Evolutionary conservation across 371 early-diverging fungal species (phyloP).

Genomic region (Rhizopus arrhizus): DNA sequence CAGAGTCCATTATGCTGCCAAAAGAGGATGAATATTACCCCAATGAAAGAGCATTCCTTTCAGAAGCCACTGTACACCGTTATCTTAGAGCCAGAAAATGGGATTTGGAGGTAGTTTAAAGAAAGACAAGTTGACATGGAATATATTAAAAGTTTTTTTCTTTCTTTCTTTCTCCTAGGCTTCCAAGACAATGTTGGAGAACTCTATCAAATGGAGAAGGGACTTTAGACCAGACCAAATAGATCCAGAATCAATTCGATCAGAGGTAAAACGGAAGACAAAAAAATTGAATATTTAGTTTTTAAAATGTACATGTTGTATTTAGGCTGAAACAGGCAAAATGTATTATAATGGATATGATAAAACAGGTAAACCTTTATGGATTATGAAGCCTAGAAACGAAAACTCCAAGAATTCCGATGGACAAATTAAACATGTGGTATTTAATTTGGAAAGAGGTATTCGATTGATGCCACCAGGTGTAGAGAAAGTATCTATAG

Average conservation of each 20-base stretch:
- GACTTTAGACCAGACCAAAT: conserved; percentile 70
- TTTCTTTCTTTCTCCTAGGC: conserved; percentile 24
- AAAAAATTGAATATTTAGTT: background rate
- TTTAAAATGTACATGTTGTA: background rate
- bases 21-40: conserved; percentile 45
- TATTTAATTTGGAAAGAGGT: conserved; percentile 74
- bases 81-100: conserved; percentile 77
- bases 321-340: conserved; percentile 72
- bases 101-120: conserved; percentile 43
- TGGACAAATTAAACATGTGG: conserved; percentile 68
- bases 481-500: conserved; percentile 63
- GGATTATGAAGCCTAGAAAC: conserved; percentile 65
- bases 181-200: conserved; percentile 61
- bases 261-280: conserved; percentile 16
- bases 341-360: conserved; percentile 73
- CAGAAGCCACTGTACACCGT: conserved; percentile 58
- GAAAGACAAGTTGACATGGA: background rate
- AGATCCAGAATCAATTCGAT: conserved; percentile 60
- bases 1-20: conserved; percentile 45
- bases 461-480: conserved; percentile 70
- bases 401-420: conserved; percentile 78
- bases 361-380: conserved; percentile 56
- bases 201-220: conserved; percentile 74
- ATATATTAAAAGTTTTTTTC: background rate
- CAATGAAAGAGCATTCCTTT: conserved; percentile 48